Evolutionary conservation across 179 eudicot species (phyloP).

Genomic region (Gypsophila paniculata): DNA sequence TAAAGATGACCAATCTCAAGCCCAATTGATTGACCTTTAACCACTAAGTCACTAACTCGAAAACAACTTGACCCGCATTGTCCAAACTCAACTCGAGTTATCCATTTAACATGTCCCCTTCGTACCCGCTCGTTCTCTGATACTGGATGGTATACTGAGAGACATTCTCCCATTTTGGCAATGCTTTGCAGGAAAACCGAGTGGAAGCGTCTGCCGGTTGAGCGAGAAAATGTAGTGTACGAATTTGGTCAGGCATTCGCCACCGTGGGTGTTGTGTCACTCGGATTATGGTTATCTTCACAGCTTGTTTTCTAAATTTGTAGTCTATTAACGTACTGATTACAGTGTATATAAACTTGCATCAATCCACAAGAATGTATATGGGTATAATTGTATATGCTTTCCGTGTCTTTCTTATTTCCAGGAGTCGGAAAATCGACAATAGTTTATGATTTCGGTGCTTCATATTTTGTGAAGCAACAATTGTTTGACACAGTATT

Average conservation of each 20-base stretch:
- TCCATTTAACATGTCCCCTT: no score
- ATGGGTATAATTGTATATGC: conserved; percentile 12
- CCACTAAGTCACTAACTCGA: no score
- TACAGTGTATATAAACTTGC: conserved; percentile 29
- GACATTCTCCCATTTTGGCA: background rate
- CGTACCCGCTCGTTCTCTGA: no score
- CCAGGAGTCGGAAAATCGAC: no score
- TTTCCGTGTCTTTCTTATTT: background rate
- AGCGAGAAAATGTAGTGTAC: conserved; percentile 43
- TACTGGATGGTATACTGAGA: background rate
- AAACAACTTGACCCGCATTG: no score
- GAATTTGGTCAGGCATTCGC: conserved; percentile 82
- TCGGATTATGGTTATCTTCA: conserved; percentile 81
- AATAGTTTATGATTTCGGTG: background rate
- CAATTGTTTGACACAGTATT: no score
- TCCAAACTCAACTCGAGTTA: no score
- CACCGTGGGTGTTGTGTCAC: conserved; percentile 60
- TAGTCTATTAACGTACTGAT: background rate
- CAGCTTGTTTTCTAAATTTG: conserved; percentile 38
- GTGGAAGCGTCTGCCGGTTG: conserved; percentile 57
- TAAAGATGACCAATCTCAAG: no score
- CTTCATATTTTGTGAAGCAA: background rate
- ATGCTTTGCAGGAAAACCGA: conserved; percentile 56
- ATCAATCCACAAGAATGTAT: conserved; percentile 18
- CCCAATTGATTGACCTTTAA: no score